A percentile compares a stretch with the other conserved stretches of the same genome.
These are phyloP conservation scores for Croton laevigatus DNA, from an alignment of 441 rosid genomes.

Conservation along the genomic window DNA sequence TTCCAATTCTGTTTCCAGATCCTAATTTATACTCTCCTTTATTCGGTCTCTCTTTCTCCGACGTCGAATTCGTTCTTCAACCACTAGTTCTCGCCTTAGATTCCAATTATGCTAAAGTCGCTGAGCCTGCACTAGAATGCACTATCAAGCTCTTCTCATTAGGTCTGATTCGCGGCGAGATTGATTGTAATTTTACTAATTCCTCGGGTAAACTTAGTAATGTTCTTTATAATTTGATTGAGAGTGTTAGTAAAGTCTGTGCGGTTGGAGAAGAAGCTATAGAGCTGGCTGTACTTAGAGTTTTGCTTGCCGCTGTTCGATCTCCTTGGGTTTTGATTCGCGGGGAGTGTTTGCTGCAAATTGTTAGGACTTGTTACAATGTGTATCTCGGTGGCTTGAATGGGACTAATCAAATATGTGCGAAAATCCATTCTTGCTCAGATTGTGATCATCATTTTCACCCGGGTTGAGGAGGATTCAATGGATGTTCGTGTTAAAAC, in stretches of 20 bases:
- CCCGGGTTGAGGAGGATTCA: constrained; percentile 71
- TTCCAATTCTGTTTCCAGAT: constrained; percentile 39
- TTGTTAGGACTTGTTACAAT: constrained; percentile 88
- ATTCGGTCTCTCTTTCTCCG: constrained; percentile 56
- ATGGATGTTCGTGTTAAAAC: constrained; percentile 48
- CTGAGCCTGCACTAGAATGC: constrained; percentile 87
- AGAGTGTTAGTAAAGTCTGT: constrained; percentile 54
- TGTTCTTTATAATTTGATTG: constrained; percentile 41
- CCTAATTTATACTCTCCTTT: constrained; percentile 41
- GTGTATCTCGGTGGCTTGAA: constrained; percentile 77
- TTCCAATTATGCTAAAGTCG: constrained; percentile 61
- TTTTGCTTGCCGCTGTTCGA: constrained; percentile 68
- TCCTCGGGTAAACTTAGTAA: constrained; percentile 12
- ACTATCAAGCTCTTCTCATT: constrained; percentile 67
- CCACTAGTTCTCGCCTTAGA: constrained; percentile 74
- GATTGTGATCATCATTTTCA: constrained; percentile 68
- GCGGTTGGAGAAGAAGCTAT: constrained; percentile 67
- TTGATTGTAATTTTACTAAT: constrained; percentile 27
- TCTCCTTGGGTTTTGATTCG: constrained; percentile 70
- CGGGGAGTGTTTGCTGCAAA: constrained; percentile 69
- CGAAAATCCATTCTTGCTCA: constrained; percentile 89
- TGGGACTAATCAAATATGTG: constrained; percentile 93
- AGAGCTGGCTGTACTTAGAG: constrained; percentile 75
- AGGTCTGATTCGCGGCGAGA: constrained; percentile 62
- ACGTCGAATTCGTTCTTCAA: constrained; percentile 52